Percentiles rank a stretch among this genome's conserved stretches.
Evolutionary conservation across 2,329 filamentous ascomycete species (phyloP).

Genomic region (Cercospora sesami): DNA sequence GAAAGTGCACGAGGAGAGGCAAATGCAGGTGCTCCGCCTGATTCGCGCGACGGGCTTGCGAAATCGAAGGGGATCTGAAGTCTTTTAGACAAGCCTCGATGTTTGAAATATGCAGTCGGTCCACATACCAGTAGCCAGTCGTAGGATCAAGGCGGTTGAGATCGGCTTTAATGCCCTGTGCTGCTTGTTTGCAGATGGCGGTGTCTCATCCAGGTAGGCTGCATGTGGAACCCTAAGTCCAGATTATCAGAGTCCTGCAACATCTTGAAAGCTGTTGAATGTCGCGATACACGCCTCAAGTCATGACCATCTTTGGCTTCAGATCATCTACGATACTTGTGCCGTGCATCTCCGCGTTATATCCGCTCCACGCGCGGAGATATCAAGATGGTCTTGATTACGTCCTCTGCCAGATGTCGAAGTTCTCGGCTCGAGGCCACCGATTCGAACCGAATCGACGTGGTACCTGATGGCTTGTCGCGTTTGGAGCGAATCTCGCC

Average conservation of each 20-base stretch:
- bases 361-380: not conserved
- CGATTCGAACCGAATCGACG: not conserved
- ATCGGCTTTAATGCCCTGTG: not conserved
- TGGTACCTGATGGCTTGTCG: not conserved
- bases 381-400: not conserved
- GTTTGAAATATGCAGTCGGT: not conserved
- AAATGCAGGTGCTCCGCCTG: slow-evolving; percentile 18
- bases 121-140: not conserved
- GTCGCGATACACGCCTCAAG: not conserved
- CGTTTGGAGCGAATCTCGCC: not conserved
- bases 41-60: slow-evolving; percentile 12
- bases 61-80: not conserved
- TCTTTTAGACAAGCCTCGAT: not conserved
- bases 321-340: not conserved
- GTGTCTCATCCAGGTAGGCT: not conserved
- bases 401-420: not conserved
- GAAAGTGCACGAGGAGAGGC: slow-evolving; percentile 22
- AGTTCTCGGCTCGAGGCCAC: not conserved
- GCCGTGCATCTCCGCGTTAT: not conserved
- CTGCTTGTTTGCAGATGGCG: not conserved
- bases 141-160: not conserved
- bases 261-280: not conserved
- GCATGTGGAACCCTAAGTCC: not conserved
- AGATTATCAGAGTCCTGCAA: not conserved
- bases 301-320: not conserved